A percentile compares a stretch with the other conserved stretches of the same genome.
phyloP scores from a whole-genome alignment of 441 rosid genomes.

The Syzygium malaccense region DNA sequence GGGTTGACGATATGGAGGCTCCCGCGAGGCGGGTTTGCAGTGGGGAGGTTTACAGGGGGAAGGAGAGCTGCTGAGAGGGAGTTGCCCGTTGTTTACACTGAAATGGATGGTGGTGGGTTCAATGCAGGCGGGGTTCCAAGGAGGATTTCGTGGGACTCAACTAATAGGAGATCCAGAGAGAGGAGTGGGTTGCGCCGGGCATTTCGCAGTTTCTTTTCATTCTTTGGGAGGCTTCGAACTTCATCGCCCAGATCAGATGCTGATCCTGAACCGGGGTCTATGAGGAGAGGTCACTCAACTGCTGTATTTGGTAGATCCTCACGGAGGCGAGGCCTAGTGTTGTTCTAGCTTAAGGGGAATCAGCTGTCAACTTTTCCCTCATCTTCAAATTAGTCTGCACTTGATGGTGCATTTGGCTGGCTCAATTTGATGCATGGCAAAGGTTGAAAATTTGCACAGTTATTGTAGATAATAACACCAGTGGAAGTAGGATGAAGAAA shows the following conservation, averaged over 20 bases:
- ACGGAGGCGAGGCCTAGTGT: not conserved
- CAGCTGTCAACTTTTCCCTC: not conserved
- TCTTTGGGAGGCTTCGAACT: not conserved
- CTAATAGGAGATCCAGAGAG: not conserved
- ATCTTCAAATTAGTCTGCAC: not conserved
- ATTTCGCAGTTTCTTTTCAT: not conserved
- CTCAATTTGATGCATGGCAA: not conserved
- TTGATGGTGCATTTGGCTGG: not conserved
- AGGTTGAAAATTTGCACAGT: not conserved
- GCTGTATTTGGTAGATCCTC: not conserved
- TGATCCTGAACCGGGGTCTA: not conserved
- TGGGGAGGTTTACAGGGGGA: conserved; percentile 55
- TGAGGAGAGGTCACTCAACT: not conserved
- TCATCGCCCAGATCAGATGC: not conserved
- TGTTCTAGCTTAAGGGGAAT: not conserved
- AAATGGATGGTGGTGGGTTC: conserved; percentile 29
- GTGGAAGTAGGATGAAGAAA: not conserved
- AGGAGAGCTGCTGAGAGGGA: conserved; percentile 38
- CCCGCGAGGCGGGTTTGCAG: conserved; percentile 52
- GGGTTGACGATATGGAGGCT: conserved; percentile 48
- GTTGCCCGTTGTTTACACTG: conserved; percentile 45
- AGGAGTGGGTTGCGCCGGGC: not conserved
- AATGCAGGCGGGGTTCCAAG: not conserved
- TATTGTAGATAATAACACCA: not conserved
- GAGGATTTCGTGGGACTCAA: not conserved